Base-by-base conservation (phyloP, 2,329 filamentous ascomycete species). In the Pyrenochaeta sp. region DNA sequence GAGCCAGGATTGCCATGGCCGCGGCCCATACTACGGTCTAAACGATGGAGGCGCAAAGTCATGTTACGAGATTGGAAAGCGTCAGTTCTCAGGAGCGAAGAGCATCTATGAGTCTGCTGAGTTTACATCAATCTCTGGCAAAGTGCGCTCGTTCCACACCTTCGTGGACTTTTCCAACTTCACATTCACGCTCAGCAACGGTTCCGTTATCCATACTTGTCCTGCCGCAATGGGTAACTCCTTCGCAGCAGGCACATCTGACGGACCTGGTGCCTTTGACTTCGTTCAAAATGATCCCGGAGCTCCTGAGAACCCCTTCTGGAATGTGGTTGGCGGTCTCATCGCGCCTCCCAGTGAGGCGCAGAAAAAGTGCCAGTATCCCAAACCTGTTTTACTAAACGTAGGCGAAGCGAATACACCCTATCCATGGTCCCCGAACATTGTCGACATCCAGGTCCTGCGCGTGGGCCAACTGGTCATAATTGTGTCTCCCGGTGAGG, bases 211-310 rank as follows among this genome's bases (percentile, higher is more conserved):
- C 6, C 83, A 80, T 49, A 96, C 93, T 0, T 98, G 94, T 68
- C 90, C 93, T 3, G 93, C 93, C 0, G 92, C 93, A 0, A 81
- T 98, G 58, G 94, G 94, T 5, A 96, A 95, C 74, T 93, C 91
- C 0, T 98, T 98, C 73, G 94, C 94, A 0, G 94, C 91, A 0
- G 94, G 94, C 10, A 98, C 94, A 0, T 91, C 92, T 0, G 94
- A 98, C 74, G 92, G 94, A 5, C 93, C 94, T 0, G 94, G 94
- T 0, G 88, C 88, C 0, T 96, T 97, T 70, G 94, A 98, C 77
- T 97, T 98, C 74, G 95, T 91, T 1, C 94, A 98, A 73, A 93
- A 93, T 64, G 86, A 91, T 64, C 89, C 89, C 0, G 89, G 88
- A 32, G 82, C 86, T n/a, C 89, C 92, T 0, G 85, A 89, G 40